These are phyloP conservation scores for Sporothrix phasma DNA, from an alignment of 2,329 filamentous ascomycete genomes.

Conservation along the genomic window DNA sequence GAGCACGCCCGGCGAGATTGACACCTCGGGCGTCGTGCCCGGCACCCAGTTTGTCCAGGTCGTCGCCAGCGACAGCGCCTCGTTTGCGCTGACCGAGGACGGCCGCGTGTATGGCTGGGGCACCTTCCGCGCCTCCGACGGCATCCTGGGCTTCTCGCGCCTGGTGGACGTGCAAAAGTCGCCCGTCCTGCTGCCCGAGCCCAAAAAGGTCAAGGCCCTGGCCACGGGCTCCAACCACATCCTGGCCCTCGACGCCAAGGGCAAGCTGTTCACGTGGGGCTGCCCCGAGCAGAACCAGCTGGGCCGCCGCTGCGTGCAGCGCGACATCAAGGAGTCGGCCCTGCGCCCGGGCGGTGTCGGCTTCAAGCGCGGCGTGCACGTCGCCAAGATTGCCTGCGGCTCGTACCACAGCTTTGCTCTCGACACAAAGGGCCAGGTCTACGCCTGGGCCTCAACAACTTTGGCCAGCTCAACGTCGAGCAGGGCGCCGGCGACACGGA, in stretches of 20 bases:
- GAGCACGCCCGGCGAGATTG: slow-evolving; percentile 49
- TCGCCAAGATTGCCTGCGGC: slow-evolving; percentile 55
- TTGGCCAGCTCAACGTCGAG: slow-evolving; percentile 60
- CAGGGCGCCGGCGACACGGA: slow-evolving; percentile 56
- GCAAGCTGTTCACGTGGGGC: slow-evolving; percentile 61
- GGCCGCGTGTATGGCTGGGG: slow-evolving; percentile 77
- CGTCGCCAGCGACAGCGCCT: slow-evolving; percentile 62
- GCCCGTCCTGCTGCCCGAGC: slow-evolving; percentile 46
- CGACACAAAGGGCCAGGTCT: slow-evolving; percentile 59
- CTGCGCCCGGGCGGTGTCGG: slow-evolving; percentile 27
- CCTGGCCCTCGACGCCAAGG: slow-evolving; percentile 55
- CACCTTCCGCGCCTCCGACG: slow-evolving; percentile 57
- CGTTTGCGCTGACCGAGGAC: slow-evolving; percentile 64
- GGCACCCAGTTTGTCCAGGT: slow-evolving; percentile 44
- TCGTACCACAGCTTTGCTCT: slow-evolving; percentile 78
- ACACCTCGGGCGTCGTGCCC: slow-evolving; percentile 31
- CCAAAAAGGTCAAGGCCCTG: slow-evolving; percentile 56
- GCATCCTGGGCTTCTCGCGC: slow-evolving; percentile 33
- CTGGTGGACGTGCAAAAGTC: slow-evolving; percentile 32
- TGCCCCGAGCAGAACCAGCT: slow-evolving; percentile 58
- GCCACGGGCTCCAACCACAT: slow-evolving; percentile 62
- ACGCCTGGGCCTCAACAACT: slow-evolving; percentile 80
- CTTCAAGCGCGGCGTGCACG: slow-evolving; percentile 44
- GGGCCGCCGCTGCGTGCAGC: slow-evolving; percentile 51
- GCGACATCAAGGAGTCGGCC: slow-evolving; percentile 32